Evolutionary conservation across 129 eudicot genomes (phyloP), one percentile per base, ranked within the genome.

Genomic region (Scalesia atractyloides): DNA sequence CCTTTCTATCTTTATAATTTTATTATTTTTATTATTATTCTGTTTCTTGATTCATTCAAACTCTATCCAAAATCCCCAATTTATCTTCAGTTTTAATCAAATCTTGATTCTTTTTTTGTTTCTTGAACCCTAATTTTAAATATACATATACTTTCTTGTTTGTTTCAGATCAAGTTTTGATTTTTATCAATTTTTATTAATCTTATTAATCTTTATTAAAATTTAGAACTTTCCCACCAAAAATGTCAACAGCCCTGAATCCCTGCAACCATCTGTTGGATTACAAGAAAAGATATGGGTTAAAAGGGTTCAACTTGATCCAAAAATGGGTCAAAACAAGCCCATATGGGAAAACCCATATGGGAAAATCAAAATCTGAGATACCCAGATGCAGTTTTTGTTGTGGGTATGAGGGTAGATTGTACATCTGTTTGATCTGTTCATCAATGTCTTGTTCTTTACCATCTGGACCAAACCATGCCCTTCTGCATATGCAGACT

Each of bases 341-440:
- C 71, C 90, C 88, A 4, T 80, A 54, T 78, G 81, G 82, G 11
- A 84, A 73, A 72, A 58, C 85, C 76, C 71, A 51, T 80, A 22
- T 80, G 58, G 48, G 54, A 62, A 75, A 70, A 13, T 72, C 85
- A 16, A 87, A 87, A 78, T 80, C 83, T 37, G 84, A 73, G 71
- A 75, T 81, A 56, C 85, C 87, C 86, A 80, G 89, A 82, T 90
- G 96, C 64, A 73, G 82, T 81, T 82, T 83, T 78, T 90, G 91
- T 82, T 73, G 67, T 83, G 91, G 91, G 63, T 49, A 68, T 72
- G 65, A 82, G 52, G 94, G 94, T 68, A 85, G 97, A 81, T 58
- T 87, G 39, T 90, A 80, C 68, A 72, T 83, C 30, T 90, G 97
- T 66, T 85, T 90, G 91, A 80, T 87, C 84, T 90, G 97, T 78